phyloP scores from a whole-genome alignment of 1,284 basidiomycete species.

The Cryptococcus depauperatus region DNA sequence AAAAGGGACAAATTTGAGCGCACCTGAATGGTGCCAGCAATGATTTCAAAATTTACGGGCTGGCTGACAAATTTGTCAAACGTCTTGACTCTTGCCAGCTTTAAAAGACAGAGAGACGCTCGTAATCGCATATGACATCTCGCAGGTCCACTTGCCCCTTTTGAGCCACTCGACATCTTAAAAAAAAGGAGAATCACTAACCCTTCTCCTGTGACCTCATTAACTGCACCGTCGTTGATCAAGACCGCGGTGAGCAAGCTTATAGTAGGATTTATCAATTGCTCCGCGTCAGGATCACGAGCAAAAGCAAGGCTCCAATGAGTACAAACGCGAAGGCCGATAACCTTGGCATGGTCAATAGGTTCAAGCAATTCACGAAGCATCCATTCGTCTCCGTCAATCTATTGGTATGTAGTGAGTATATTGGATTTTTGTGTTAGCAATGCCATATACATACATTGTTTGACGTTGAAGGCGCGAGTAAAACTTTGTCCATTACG shows the following conservation, averaged over 20 bases:
- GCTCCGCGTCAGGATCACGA: constrained; percentile 53
- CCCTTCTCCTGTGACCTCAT: constrained; percentile 57
- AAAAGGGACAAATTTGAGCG: constrained; percentile 8
- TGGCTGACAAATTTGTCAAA: constrained; percentile 57
- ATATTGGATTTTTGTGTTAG: too few species aligned
- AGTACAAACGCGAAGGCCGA: constrained; percentile 67
- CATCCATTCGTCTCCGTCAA: constrained; percentile 60
- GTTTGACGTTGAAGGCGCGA: constrained; percentile 49
- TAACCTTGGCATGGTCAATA: constrained; percentile 56
- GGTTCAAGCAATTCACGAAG: constrained; percentile 54
- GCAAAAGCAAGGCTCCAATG: constrained; percentile 68
- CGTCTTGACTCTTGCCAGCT: constrained; percentile 59
- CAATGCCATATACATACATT: constrained; percentile 47
- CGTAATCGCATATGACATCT: constrained; percentile 59
- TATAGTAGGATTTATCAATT: constrained; percentile 63
- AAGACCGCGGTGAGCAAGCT: constrained; percentile 65
- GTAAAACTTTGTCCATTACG: constrained; percentile 64
- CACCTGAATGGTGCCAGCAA: constrained; percentile 74
- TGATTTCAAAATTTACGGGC: constrained; percentile 53
- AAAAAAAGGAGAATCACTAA: constrained; percentile 41
- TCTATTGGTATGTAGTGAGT: constrained; percentile 32
- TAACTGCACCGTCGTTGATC: constrained; percentile 58
- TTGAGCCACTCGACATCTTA: not conserved
- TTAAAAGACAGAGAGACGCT: constrained; percentile 71
- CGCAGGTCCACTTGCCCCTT: constrained; percentile 23